These are phyloP conservation scores for Colletotrichum falcatum DNA, from an alignment of 2,329 filamentous ascomycete species.

Conservation along the genomic window DNA sequence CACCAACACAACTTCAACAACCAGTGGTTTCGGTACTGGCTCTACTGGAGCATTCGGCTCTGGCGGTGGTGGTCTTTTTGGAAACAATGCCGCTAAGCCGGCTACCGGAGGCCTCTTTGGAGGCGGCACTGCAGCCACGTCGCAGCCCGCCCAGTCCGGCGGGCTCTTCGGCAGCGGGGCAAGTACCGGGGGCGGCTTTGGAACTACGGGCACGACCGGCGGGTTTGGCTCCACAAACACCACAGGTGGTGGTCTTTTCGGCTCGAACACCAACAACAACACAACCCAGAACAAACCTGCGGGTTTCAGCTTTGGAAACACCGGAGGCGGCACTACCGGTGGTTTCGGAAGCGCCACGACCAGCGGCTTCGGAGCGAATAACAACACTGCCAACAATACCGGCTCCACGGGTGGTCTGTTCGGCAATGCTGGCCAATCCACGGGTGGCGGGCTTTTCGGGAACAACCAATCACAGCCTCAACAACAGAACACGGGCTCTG, in stretches of 20 bases:
- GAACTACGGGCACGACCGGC: conserved; percentile 31
- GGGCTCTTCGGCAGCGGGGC: conserved; percentile 46
- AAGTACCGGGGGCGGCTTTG: conserved; percentile 40
- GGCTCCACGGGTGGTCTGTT: conserved; percentile 56
- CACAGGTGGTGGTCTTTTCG: conserved; percentile 39
- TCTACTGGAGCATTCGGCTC: conserved; percentile 55
- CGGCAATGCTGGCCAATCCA: conserved; percentile 52
- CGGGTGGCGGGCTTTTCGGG: conserved; percentile 55
- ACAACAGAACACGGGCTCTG: conserved; percentile 42
- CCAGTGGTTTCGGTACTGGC: conserved; percentile 42
- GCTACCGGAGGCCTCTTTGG: conserved; percentile 37
- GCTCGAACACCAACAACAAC: conserved; percentile 44
- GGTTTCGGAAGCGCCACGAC: conserved; percentile 51
- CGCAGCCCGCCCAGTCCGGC: conserved; percentile 39
- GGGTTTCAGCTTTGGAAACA: conserved; percentile 58
- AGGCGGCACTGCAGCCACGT: conserved; percentile 29
- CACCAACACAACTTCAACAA: conserved; percentile 34
- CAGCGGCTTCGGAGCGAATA: conserved; percentile 55
- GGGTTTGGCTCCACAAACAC: conserved; percentile 51
- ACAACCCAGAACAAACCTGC: conserved; percentile 53
- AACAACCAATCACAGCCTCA: conserved; percentile 44
- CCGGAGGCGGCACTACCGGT: conserved; percentile 45
- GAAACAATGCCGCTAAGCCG: conserved; percentile 44
- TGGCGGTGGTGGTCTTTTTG: conserved; percentile 57
- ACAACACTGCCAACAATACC: conserved; percentile 43